A percentile compares a stretch with the other conserved stretches of the same genome.
Evolutionary conservation across 768 basidiomycete genomes (phyloP).

Genomic region (Rhodotorula diobovata): DNA sequence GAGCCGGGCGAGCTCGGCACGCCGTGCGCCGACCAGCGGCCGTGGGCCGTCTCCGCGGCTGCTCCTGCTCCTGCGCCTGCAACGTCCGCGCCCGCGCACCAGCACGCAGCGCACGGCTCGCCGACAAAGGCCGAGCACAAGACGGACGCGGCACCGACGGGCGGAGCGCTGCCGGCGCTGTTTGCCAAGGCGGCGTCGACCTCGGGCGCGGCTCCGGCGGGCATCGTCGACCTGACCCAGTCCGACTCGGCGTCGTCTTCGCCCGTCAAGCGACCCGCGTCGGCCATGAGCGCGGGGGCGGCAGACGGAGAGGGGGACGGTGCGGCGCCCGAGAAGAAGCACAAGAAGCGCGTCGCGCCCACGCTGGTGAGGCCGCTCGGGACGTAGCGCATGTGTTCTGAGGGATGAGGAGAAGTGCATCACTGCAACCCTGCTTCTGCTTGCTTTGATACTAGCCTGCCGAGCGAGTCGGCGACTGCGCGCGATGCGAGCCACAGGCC

Average conservation of each 20-base stretch:
- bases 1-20: slow-evolving; percentile 76
- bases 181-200: slow-evolving; percentile 1
- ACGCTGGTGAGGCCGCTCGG: slow-evolving; percentile 5
- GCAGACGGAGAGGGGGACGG: not conserved
- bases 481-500: too few species aligned
- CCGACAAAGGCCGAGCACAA: not conserved
- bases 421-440: not conserved
- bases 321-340: slow-evolving; percentile 5
- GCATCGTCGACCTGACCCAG: not conserved
- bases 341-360: slow-evolving; percentile 11
- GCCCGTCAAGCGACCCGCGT: not conserved
- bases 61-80: not conserved
- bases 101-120: not conserved
- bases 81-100: not conserved
- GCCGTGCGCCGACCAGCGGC: slow-evolving; percentile 52
- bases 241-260: not conserved
- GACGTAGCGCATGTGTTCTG: not conserved
- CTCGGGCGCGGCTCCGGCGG: not conserved
- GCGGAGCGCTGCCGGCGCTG: slow-evolving; percentile 1
- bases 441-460: not conserved
- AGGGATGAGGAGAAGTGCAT: not conserved
- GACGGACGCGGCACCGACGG: not conserved
- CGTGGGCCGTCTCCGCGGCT: not conserved
- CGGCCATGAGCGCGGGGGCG: not conserved
- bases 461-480: too few species aligned